These are phyloP conservation scores for Linnemannia zychae DNA, from an alignment of 192 early-diverging fungal species.

Conservation along the genomic window DNA sequence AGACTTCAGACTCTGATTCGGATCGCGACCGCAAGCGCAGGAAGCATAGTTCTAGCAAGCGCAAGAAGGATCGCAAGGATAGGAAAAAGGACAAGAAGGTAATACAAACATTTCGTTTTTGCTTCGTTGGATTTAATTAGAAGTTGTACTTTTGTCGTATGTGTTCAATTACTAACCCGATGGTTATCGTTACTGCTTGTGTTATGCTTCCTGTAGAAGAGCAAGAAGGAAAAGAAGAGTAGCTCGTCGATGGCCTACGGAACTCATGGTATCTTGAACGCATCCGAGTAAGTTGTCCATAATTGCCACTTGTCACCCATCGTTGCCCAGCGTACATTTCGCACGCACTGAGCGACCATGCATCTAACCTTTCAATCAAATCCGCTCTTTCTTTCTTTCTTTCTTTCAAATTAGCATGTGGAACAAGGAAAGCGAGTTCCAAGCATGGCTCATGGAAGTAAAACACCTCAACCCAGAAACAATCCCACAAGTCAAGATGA, in stretches of 20 bases:
- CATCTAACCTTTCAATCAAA: not conserved
- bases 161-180: no score
- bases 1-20: slow-evolving; percentile 47
- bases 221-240: slow-evolving; percentile 60
- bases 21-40: slow-evolving; percentile 43
- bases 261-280: slow-evolving; percentile 65
- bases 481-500: slow-evolving; percentile 62
- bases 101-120: not conserved
- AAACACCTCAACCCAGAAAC: slow-evolving; percentile 63
- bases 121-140: not conserved
- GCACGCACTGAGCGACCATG: not conserved
- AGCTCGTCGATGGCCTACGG: slow-evolving; percentile 61
- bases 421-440: slow-evolving; percentile 64
- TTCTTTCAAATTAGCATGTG: slow-evolving; percentile 27
- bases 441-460: slow-evolving; percentile 70
- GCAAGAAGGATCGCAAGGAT: slow-evolving; percentile 61
- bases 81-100: slow-evolving; percentile 62
- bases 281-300: slow-evolving; percentile 70
- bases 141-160: no score
- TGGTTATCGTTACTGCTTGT: not conserved
- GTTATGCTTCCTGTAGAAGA: slow-evolving; percentile 22
- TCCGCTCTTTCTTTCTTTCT: not conserved
- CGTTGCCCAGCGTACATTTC: no score
- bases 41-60: slow-evolving; percentile 35
- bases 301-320: no score